Evolutionary conservation across 2,329 filamentous ascomycete species (phyloP), one percentile per base, ranked within the genome.

Genomic region (Cercospora beticola): DNA sequence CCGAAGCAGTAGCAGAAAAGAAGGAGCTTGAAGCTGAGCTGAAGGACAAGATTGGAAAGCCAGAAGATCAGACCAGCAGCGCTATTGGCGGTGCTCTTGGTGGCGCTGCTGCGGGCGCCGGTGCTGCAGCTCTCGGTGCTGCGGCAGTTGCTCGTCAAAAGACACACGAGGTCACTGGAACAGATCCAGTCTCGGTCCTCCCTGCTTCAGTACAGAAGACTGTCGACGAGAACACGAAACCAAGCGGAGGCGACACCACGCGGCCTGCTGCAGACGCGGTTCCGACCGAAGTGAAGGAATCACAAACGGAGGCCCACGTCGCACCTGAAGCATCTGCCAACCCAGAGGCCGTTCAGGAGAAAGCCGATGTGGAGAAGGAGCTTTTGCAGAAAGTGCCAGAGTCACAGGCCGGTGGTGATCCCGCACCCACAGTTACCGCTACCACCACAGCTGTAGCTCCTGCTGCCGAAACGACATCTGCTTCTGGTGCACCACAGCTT

Each of bases 341-440:
- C 79, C 83, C 87, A 1, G 84, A 85, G 65, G 90, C 89, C 18
- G 91, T 95, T 6, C 82, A 86, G 70, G 91, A 94, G 74, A 95
- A 95, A 86, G 88, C 87, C 78, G 85, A 83, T 9, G 85, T 93
- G 5, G 92, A 96, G 82, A 80, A 87, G 28, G 90, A 97, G 81
- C 84, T 96, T 8, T 83, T 93, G 59, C 85, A 87, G 72, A 87
- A 91, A 78, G 85, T 81, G 36, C 73, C 80, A 72, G 77, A 79
- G 59, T 76, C 77, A 7, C 73, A 83, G 64, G 79, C 80, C 61
- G 73, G 78, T 60, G 82, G 82, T 36, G 82, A 83, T 69, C 81
- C 83, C 49, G 82, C 83, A 46, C 81, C 82, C 12, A 80, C 78
- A 36, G 73, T 77, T 30, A 76, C 77, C 21, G 80, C 81, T 63